A percentile compares a stretch with the other conserved stretches of the same genome.
Evolutionary conservation across 257 asterid species (phyloP).

Genomic region (Eustoma russellianum): DNA sequence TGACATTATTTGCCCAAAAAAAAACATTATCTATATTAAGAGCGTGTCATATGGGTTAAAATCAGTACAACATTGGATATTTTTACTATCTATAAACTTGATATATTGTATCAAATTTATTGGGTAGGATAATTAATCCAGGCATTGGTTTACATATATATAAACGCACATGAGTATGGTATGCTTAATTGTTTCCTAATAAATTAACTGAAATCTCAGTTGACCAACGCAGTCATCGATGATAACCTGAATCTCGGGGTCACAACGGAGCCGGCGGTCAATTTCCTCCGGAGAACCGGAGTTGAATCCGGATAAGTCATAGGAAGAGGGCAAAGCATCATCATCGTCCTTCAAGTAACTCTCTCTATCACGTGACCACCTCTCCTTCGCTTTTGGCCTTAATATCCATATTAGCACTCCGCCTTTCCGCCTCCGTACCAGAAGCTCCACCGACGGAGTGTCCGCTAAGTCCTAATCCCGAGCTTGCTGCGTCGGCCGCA

Average conservation of each 20-base stretch:
- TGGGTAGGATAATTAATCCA: no score
- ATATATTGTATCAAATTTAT: no score
- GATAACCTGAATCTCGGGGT: constrained; percentile 46
- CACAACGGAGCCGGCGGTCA: constrained; percentile 61
- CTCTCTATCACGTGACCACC: constrained; percentile 73
- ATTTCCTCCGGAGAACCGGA: constrained; percentile 64
- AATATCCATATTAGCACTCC: constrained; percentile 19
- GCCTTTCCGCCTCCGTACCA: constrained; percentile 16
- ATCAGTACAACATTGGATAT: no score
- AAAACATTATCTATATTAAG: no score
- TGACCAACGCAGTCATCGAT: background rate
- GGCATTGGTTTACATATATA: no score
- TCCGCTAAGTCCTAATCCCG: constrained; percentile 27
- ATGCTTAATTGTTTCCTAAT: no score
- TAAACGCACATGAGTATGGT: no score
- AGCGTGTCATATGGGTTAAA: no score
- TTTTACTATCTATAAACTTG: no score
- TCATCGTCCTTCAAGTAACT: constrained; percentile 61
- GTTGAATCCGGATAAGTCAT: constrained; percentile 66
- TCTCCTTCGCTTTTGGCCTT: constrained; percentile 54
- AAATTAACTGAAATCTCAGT: background rate
- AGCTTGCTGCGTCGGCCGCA: constrained; percentile 33
- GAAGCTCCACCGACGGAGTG: constrained; percentile 19
- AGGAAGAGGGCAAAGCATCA: constrained; percentile 73
- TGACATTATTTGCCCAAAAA: no score